Evolutionary conservation across 1,139 yeast species (phyloP).

Genomic region (Hemisphaericaspora xylanilytica): DNA sequence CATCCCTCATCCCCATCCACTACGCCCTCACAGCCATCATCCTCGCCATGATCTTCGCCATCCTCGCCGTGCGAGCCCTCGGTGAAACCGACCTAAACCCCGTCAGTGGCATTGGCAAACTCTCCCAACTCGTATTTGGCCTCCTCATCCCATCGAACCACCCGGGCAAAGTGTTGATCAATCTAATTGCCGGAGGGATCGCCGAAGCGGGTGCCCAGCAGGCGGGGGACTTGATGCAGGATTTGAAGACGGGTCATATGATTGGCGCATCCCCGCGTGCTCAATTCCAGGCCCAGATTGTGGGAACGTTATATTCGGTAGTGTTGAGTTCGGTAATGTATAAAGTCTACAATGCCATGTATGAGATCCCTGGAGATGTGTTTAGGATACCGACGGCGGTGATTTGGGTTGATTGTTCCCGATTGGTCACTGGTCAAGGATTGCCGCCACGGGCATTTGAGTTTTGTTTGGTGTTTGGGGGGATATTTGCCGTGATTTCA

Average conservation of each 20-base stretch:
- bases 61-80: slow-evolving; percentile 86
- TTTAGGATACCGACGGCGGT: slow-evolving; percentile 93
- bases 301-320: slow-evolving; percentile 85
- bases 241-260: slow-evolving; percentile 88
- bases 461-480: slow-evolving; percentile 65
- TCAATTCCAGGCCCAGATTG: slow-evolving; percentile 83
- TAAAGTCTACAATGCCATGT: slow-evolving; percentile 73
- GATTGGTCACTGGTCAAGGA: slow-evolving; percentile 89
- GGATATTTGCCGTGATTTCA: slow-evolving; percentile 68
- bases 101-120: slow-evolving; percentile 92
- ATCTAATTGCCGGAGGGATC: slow-evolving; percentile 91
- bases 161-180: slow-evolving; percentile 80
- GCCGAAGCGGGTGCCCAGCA: slow-evolving; percentile 99
- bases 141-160: slow-evolving; percentile 69
- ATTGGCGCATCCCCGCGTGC: slow-evolving; percentile 91
- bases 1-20: slow-evolving; percentile 62
- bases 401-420: slow-evolving; percentile 94
- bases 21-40: slow-evolving; percentile 66
- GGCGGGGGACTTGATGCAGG: slow-evolving; percentile 98
- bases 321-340: slow-evolving; percentile 79
- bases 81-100: slow-evolving; percentile 98
- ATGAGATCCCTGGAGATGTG: slow-evolving; percentile 75
- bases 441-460: slow-evolving; percentile 75
- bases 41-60: slow-evolving; percentile 73
- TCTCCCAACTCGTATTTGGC: slow-evolving; percentile 87